Conservation (phyloP, 331 rosid species). For the Arachis monticola region DNA sequence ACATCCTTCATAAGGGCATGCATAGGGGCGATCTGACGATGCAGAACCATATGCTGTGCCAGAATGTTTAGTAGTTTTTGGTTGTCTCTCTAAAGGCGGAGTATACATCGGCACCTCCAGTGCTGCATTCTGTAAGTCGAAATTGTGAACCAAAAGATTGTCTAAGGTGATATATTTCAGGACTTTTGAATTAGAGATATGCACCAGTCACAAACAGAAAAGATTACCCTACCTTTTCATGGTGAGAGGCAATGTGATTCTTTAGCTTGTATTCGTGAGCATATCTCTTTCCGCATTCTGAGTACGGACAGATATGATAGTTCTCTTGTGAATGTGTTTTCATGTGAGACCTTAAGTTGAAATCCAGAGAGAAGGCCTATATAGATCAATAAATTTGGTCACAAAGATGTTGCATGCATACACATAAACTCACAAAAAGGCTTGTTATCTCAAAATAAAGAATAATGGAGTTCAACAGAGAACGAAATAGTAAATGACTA, state of each 20-base stretch:
- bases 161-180: too few species aligned
- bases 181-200: too few species aligned
- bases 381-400: conserved; percentile 29
- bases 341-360: conserved; percentile 93
- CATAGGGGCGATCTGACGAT: conserved; percentile 89
- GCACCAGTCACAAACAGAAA: not conserved
- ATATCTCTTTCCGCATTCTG: conserved; percentile 94
- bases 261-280: conserved; percentile 95
- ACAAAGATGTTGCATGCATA: not conserved
- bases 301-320: conserved; percentile 90
- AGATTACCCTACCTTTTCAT: conserved; percentile 74
- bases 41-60: conserved; percentile 73
- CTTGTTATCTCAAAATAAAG: not conserved
- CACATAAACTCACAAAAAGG: not conserved
- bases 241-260: conserved; percentile 87
- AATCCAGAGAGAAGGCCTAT: conserved; percentile 94
- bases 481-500: not conserved
- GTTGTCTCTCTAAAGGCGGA: conserved; percentile 72
- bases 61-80: conserved; percentile 62
- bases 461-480: not conserved
- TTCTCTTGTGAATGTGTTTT: conserved; percentile 98
- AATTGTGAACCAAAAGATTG: not conserved
- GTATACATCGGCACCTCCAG: conserved; percentile 68
- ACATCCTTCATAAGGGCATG: conserved; percentile 96
- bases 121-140: conserved; percentile 57